Evolutionary conservation across 768 basidiomycete genomes (phyloP), one percentile per base, ranked within the genome.

Genomic region (Auricularia auricula-judae): DNA sequence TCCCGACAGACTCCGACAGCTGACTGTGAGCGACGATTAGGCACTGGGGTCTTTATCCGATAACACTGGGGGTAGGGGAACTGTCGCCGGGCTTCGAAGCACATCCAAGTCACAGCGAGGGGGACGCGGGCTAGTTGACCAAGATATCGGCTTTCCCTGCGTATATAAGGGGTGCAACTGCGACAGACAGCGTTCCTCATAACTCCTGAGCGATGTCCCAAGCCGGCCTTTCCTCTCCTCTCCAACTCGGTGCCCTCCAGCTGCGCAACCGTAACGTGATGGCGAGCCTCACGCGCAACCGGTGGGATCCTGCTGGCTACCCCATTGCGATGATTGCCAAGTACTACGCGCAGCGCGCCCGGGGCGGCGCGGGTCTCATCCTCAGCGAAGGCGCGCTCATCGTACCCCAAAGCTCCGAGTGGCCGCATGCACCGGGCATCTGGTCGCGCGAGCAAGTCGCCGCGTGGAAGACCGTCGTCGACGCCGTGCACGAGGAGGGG

Each of bases 401-500:
- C 36, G 67, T 69, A 0, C 76, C 73, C 7, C 80, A 62, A 11
- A 56, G 44, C 23, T 61, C 62, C 8, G 62, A 63, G 36, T 63
- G 62, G 62, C 42, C 36, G n/a, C 42, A 63, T 29, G 62, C 62
- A 23, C 71, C 72, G 5, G 72, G 74, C 35, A 65, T 73, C 29
- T 74, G 68, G 65, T 68, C 68, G 5, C 60, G 66, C 7, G 72
- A 74, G 64, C 74, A 75, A 53, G 63, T 69, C 8, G 66, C 63
- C 11, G 66, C 61, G 5, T 76, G 75, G 75, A 74, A 71, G 60
- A 67, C 68, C 59, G 65, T 84, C 61, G 78, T 75, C 1, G 79
- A 80, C 60, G 76, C 75, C 1, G 80, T 85, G 7, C 82, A 84
- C 67, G 68, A 71, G 7, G 78, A 76, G 43, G 80, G 79, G 7